Evolutionary conservation across 2,329 filamentous ascomycete species (phyloP).

Genomic region (Fusarium pseudocircinatum): DNA sequence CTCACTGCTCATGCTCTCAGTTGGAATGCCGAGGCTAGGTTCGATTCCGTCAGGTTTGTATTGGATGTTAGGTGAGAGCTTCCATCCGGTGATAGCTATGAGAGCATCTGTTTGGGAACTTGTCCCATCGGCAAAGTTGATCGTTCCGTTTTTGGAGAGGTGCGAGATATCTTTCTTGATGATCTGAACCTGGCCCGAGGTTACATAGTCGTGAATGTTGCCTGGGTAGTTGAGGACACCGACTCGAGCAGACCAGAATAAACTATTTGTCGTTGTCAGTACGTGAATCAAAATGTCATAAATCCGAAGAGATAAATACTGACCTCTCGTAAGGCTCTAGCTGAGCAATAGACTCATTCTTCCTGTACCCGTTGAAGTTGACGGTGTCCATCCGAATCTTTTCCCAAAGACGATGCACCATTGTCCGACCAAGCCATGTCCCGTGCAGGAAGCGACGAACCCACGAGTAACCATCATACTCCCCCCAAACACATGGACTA

Average conservation of each 20-base stretch:
- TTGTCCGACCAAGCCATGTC: not conserved
- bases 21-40: not conserved
- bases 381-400: not conserved
- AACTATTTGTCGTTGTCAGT: not conserved
- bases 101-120: not conserved
- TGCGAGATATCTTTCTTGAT: not conserved
- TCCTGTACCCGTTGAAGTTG: not conserved
- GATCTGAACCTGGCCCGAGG: not conserved
- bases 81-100: not conserved
- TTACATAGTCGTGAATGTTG: not conserved
- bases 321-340: not conserved
- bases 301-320: fast-evolving
- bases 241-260: not conserved
- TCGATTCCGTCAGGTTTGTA: not conserved
- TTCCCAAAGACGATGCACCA: not conserved
- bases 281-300: fast-evolving
- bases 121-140: not conserved
- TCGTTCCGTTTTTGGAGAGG: fast-evolving
- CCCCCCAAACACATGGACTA: not conserved
- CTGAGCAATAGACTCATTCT: fast-evolving
- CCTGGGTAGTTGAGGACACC: not conserved
- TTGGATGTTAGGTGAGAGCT: not conserved
- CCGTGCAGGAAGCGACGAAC: not conserved
- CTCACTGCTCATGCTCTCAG: not conserved
- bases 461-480: not conserved